Evolutionary conservation across 202 grass and related monocot genomes (phyloP).

Genomic region (Brachypodium distachyon): DNA sequence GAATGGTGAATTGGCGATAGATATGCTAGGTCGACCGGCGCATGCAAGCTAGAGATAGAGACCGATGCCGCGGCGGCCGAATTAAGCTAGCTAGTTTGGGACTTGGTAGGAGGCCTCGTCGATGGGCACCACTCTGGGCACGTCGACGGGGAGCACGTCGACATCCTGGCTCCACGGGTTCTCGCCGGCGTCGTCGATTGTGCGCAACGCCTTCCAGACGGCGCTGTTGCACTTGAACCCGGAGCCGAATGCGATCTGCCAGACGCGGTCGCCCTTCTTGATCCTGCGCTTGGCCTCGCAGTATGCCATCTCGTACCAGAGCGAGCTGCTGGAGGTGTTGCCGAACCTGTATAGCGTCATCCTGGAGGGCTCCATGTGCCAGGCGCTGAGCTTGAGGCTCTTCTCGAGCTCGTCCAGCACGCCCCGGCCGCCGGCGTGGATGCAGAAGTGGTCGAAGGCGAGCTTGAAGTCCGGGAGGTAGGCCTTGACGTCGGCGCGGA

Average conservation of each 20-base stretch:
- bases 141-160: conserved; percentile 38
- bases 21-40: not conserved
- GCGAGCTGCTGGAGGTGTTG: conserved; percentile 89
- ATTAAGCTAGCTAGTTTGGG: not conserved
- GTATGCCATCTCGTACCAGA: conserved; percentile 91
- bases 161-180: conserved; percentile 65
- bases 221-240: conserved; percentile 97
- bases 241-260: conserved; percentile 86
- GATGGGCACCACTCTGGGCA: conserved; percentile 53
- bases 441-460: conserved; percentile 92
- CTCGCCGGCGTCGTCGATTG: conserved; percentile 18
- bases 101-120: conserved; percentile 35
- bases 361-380: conserved; percentile 82
- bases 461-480: conserved; percentile 84
- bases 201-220: conserved; percentile 55
- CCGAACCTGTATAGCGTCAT: conserved; percentile 95
- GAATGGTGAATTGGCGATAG: not conserved
- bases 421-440: conserved; percentile 78
- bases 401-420: conserved; percentile 82
- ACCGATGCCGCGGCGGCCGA: not conserved
- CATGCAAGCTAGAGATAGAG: no score
- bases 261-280: conserved; percentile 45
- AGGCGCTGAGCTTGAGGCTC: conserved; percentile 56
- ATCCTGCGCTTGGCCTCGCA: conserved; percentile 61
- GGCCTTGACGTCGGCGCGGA: conserved; percentile 44